phyloP scores from a whole-genome alignment of 2,329 filamentous ascomycete species.

The Elsinoe batatas region DNA sequence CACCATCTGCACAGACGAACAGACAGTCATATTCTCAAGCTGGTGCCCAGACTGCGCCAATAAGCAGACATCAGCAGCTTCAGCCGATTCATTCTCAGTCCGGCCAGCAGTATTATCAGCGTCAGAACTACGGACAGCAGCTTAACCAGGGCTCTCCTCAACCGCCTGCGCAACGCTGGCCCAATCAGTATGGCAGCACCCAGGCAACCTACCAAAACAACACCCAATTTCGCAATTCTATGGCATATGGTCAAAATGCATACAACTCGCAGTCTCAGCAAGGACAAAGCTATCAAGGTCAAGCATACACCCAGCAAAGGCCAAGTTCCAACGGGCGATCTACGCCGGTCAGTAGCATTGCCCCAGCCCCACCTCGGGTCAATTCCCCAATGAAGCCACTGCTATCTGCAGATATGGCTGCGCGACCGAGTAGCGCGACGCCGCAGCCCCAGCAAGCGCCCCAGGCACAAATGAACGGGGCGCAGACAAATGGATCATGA shows the following conservation, averaged over 20 bases:
- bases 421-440: not conserved
- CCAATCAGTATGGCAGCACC: not conserved
- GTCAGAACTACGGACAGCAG: not conserved
- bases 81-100: not conserved
- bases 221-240: not conserved
- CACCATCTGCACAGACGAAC: conserved; percentile 5
- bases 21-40: conserved; percentile 5
- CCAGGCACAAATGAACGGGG: conserved; percentile 4
- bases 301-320: not conserved
- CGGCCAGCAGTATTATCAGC: conserved; percentile 2
- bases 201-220: not conserved
- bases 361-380: not conserved
- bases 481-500: conserved; percentile 7
- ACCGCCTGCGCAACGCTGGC: not conserved
- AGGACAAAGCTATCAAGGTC: not conserved
- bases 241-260: conserved; percentile 1
- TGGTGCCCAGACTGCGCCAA: conserved; percentile 4
- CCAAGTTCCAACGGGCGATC: conserved; percentile 11
- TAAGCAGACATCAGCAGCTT: not conserved
- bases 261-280: not conserved
- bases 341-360: conserved; percentile 11
- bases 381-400: conserved; percentile 7
- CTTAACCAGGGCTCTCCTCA: conserved; percentile 6
- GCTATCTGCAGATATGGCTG: not conserved
- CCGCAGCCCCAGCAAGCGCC: not conserved